Percentiles rank a stretch among this genome's conserved stretches.
phyloP scores from a whole-genome alignment of 2,329 filamentous ascomycete species.

The Didymella arachidicola region DNA sequence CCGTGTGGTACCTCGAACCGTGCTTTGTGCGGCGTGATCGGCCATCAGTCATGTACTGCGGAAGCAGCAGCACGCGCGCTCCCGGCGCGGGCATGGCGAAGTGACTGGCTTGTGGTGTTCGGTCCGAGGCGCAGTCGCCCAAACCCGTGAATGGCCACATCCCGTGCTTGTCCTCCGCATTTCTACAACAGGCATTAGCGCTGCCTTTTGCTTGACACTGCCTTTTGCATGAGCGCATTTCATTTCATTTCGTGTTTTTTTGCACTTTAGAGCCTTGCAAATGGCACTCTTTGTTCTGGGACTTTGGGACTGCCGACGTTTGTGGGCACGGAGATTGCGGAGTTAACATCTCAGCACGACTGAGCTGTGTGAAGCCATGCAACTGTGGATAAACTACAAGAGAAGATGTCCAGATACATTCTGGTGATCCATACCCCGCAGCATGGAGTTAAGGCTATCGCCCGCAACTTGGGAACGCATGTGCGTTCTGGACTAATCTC shows the following conservation, averaged over 20 bases:
- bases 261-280: not conserved
- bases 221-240: not conserved
- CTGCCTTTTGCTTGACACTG: not conserved
- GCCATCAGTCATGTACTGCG: not conserved
- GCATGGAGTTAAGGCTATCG: not conserved
- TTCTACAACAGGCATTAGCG: not conserved
- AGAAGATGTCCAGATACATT: not conserved
- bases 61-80: not conserved
- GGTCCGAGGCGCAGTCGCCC: not conserved
- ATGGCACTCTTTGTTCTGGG: not conserved
- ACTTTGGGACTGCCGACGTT: not conserved
- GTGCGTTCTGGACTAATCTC: not conserved
- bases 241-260: not conserved
- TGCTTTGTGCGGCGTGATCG: not conserved
- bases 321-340: not conserved
- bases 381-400: not conserved
- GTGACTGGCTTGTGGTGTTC: not conserved
- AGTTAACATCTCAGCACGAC: not conserved
- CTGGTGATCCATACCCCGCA: not conserved
- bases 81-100: not conserved
- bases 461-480: not conserved
- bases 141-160: not conserved
- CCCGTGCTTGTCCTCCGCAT: not conserved
- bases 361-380: not conserved
- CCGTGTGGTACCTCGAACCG: not conserved